Percentiles rank a stretch among this genome's conserved stretches.
phyloP scores from a whole-genome alignment of 106 monocot genomes.

The Dendrobium catenatum region DNA sequence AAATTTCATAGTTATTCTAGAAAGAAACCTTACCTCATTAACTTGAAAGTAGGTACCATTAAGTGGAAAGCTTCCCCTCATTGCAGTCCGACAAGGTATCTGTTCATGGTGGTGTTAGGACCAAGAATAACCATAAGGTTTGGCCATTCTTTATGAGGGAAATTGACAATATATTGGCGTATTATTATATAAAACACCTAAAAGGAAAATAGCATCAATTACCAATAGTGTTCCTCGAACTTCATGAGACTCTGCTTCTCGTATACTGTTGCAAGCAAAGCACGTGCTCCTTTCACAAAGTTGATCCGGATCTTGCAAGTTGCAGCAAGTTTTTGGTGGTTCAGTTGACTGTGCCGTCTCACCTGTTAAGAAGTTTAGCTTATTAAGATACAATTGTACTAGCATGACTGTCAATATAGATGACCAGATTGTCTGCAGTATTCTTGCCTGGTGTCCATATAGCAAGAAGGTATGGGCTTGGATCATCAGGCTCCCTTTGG shows the following conservation, averaged over 20 bases:
- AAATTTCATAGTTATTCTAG: background rate
- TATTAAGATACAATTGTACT: background rate
- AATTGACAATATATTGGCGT: background rate
- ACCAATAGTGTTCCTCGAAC: constrained; percentile 59
- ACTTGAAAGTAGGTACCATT: constrained; percentile 33
- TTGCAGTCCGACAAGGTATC: constrained; percentile 29
- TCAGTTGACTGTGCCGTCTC: constrained; percentile 49
- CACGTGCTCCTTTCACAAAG: constrained; percentile 34
- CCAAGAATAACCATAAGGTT: background rate
- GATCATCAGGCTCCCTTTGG: constrained; percentile 48
- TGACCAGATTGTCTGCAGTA: background rate
- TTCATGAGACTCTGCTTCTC: constrained; percentile 37
- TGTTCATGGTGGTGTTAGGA: constrained; percentile 5
- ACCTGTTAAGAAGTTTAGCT: constrained; percentile 19
- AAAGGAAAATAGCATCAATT: constrained; percentile 4
- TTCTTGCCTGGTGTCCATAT: constrained; percentile 61
- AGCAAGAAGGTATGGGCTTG: constrained; percentile 43
- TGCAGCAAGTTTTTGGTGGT: constrained; percentile 30
- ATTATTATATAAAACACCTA: background rate
- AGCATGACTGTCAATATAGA: background rate
- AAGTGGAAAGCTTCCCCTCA: constrained; percentile 26
- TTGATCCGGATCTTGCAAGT: constrained; percentile 16
- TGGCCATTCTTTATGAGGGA: background rate
- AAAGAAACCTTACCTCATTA: constrained; percentile 18
- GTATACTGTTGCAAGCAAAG: constrained; percentile 48